phyloP scores from a whole-genome alignment of 2,329 filamentous ascomycete species.

The Ophiostoma populinum region DNA sequence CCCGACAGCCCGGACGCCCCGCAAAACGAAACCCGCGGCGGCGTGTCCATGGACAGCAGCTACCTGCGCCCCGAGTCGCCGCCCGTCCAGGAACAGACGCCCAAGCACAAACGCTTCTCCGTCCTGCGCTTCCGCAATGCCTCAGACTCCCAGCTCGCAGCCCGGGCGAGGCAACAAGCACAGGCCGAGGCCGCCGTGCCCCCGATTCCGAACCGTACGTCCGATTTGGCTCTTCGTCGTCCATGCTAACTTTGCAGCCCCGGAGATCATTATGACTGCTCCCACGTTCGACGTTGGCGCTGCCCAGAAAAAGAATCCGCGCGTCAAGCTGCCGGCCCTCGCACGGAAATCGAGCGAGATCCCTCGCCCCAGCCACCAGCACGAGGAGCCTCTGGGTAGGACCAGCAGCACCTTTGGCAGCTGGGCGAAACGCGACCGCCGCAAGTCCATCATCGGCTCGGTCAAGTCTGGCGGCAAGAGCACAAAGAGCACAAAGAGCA shows the following conservation, averaged over 20 bases:
- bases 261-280: constrained; percentile 78
- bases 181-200: constrained; percentile 34
- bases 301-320: constrained; percentile 36
- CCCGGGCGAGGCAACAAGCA: constrained; percentile 51
- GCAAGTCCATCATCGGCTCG: constrained; percentile 21
- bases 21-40: constrained; percentile 13
- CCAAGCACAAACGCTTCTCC: constrained; percentile 44
- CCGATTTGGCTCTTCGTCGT: neutral
- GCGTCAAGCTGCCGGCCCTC: constrained; percentile 34
- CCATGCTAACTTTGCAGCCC: constrained; percentile 25
- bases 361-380: constrained; percentile 20
- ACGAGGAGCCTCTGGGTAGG: constrained; percentile 12
- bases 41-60: constrained; percentile 12
- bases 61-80: constrained; percentile 27
- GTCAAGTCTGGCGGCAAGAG: constrained; percentile 20
- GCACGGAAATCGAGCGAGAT: constrained; percentile 35
- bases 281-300: constrained; percentile 50
- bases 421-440: constrained; percentile 23
- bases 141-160: constrained; percentile 76
- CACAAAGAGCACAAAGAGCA: too few species aligned
- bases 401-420: constrained; percentile 9
- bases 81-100: constrained; percentile 34
- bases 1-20: constrained; percentile 13
- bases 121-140: constrained; percentile 79
- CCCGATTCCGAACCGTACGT: constrained; percentile 41